phyloP scores from a whole-genome alignment of 1,139 yeast genomes.

The Arxiozyma heterogenica region DNA sequence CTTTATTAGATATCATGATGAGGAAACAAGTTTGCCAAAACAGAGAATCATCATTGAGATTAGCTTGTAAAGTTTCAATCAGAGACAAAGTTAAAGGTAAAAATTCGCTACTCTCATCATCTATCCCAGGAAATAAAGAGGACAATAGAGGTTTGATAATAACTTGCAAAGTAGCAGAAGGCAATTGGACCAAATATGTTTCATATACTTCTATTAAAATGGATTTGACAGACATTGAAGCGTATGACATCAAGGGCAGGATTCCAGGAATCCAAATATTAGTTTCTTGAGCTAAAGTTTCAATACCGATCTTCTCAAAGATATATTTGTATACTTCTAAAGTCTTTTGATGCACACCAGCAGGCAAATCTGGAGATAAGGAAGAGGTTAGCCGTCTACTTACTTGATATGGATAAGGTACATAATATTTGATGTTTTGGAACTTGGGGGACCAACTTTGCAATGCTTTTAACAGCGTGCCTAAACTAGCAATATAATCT shows the following conservation, averaged over 20 bases:
- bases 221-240: slow-evolving; percentile 82
- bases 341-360: slow-evolving; percentile 91
- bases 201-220: slow-evolving; percentile 55
- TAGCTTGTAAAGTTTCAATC: slow-evolving; percentile 51
- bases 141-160: slow-evolving; percentile 62
- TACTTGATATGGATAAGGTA: slow-evolving; percentile 34
- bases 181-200: slow-evolving; percentile 46
- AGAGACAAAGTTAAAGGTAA: slow-evolving; percentile 52
- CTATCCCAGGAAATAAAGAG: slow-evolving; percentile 77
- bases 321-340: slow-evolving; percentile 65
- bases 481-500: slow-evolving; percentile 85
- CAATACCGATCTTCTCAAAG: slow-evolving; percentile 51
- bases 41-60: slow-evolving; percentile 55
- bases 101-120: slow-evolving; percentile 82
- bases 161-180: slow-evolving; percentile 40
- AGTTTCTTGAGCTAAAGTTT: slow-evolving; percentile 43
- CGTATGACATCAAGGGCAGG: slow-evolving; percentile 75
- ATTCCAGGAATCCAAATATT: slow-evolving; percentile 84
- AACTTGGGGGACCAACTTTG: slow-evolving; percentile 51
- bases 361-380: slow-evolving; percentile 69
- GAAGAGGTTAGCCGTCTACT: slow-evolving; percentile 39
- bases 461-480: slow-evolving; percentile 66
- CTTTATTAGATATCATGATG: slow-evolving; percentile 68
- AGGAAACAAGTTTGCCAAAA: slow-evolving; percentile 83
- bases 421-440: slow-evolving; percentile 41